Evolutionary conservation across 1,284 basidiomycete species (phyloP).

Genomic region (Boletus sp.): DNA sequence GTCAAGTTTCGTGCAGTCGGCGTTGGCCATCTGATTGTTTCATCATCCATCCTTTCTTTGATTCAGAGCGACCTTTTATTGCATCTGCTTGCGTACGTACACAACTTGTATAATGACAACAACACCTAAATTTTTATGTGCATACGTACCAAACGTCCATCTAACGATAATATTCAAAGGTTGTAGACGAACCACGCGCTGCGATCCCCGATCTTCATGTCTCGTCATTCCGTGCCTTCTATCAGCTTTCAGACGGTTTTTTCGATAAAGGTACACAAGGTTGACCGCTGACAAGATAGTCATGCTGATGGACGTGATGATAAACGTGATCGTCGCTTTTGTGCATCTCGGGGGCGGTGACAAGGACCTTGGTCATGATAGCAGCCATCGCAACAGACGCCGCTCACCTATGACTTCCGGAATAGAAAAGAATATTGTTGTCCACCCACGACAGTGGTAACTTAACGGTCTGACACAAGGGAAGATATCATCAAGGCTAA

Average conservation of each 20-base stretch:
- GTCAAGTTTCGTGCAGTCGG: neutral
- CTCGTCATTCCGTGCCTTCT: constrained; percentile 13
- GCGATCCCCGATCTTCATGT: constrained; percentile 29
- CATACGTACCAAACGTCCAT: neutral
- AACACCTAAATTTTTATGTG: no score
- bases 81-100: no score
- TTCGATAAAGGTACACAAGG: constrained; percentile 20
- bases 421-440: constrained; percentile 36
- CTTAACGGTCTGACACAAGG: constrained; percentile 42
- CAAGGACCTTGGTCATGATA: constrained; percentile 47
- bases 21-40: neutral
- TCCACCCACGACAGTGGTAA: constrained; percentile 41
- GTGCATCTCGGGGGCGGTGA: constrained; percentile 42
- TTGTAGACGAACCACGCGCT: constrained; percentile 33
- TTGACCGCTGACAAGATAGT: constrained; percentile 33
- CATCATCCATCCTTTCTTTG: no score
- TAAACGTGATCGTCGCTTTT: constrained; percentile 37
- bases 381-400: constrained; percentile 53
- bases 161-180: no score
- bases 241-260: constrained; percentile 25
- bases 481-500: constrained; percentile 40
- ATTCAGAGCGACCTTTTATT: no score
- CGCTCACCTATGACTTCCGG: constrained; percentile 44
- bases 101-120: no score
- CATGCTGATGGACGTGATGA: constrained; percentile 37